Conservation (phyloP, 2,329 filamentous ascomycete genomes). For the Ophiocordyceps camponoti-saundersi region DNA sequence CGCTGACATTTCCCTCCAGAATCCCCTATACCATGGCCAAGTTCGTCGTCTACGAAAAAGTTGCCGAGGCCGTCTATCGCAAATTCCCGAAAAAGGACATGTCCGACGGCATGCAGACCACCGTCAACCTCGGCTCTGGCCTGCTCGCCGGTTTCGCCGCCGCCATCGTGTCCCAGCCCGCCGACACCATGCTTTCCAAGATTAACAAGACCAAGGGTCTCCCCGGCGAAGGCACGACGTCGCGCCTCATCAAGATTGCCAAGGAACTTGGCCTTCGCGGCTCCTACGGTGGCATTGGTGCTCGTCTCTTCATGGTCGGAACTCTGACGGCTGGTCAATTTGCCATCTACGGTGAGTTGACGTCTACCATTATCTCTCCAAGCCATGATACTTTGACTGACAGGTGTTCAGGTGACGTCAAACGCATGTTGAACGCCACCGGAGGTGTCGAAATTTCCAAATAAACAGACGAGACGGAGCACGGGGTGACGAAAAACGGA, state of each 20-base stretch:
- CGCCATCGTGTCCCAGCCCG: slow-evolving; percentile 73
- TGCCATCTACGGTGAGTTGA: slow-evolving; percentile 52
- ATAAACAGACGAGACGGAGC: slow-evolving; percentile 3
- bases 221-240: slow-evolving; percentile 68
- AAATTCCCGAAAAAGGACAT: slow-evolving; percentile 53
- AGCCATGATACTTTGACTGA: not conserved
- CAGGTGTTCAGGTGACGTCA: slow-evolving; percentile 31
- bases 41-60: slow-evolving; percentile 89
- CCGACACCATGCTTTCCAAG: slow-evolving; percentile 87
- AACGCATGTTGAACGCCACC: slow-evolving; percentile 34
- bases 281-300: slow-evolving; percentile 66
- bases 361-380: not conserved
- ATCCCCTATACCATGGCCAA: slow-evolving; percentile 91
- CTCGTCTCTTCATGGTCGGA: slow-evolving; percentile 47
- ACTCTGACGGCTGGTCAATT: slow-evolving; percentile 68
- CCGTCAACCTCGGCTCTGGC: slow-evolving; percentile 54
- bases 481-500: not conserved
- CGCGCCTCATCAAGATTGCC: slow-evolving; percentile 72
- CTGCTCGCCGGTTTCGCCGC: slow-evolving; percentile 57
- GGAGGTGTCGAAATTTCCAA: slow-evolving; percentile 10
- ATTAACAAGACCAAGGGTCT: slow-evolving; percentile 90
- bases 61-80: slow-evolving; percentile 56
- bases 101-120: slow-evolving; percentile 54
- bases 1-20: slow-evolving; percentile 22
- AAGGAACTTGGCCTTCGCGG: slow-evolving; percentile 70